Evolutionary conservation across 83 land plant genomes (phyloP).

Genomic region (Picea abies): DNA sequence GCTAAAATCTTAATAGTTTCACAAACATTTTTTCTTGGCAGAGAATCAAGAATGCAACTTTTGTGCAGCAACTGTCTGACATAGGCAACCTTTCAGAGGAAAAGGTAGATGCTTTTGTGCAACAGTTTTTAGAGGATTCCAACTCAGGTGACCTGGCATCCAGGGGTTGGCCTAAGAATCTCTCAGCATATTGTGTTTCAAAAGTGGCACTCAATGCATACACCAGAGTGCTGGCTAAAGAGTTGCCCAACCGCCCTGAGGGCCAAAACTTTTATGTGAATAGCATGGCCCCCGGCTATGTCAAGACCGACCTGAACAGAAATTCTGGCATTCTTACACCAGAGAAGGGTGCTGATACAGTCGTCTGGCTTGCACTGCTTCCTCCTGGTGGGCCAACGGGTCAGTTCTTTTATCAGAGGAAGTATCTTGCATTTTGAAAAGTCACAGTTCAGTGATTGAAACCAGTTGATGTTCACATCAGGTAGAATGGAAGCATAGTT

Average conservation of each 20-base stretch:
- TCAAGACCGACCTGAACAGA: conserved; percentile 37
- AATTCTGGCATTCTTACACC: conserved; percentile 17
- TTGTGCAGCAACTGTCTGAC: conserved; percentile 24
- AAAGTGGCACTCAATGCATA: conserved; percentile 68
- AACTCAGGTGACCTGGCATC: conserved; percentile 24
- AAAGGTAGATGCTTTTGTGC: conserved; percentile 41
- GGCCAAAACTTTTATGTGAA: conserved; percentile 44
- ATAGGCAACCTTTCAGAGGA: conserved; percentile 40
- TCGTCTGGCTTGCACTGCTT: conserved; percentile 35
- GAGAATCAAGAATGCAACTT: conserved; percentile 30
- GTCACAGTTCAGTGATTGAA: not conserved
- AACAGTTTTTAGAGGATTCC: conserved; percentile 42
- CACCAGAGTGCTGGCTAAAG: conserved; percentile 58
- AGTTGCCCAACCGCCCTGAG: conserved; percentile 30
- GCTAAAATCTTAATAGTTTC: not conserved
- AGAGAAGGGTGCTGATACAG: conserved; percentile 42
- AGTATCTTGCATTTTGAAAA: conserved; percentile 8
- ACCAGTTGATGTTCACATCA: conserved; percentile 7
- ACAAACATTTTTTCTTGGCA: conserved; percentile 5
- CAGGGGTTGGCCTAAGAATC: conserved; percentile 45
- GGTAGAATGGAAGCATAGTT: not conserved
- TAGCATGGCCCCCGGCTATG: conserved; percentile 59
- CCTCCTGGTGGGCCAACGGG: conserved; percentile 23
- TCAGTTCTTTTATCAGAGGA: conserved; percentile 25
- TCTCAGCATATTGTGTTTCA: conserved; percentile 48